Evolutionary conservation across 2,329 filamentous ascomycete genomes (phyloP).

Genomic region (Apiospora aurea): DNA sequence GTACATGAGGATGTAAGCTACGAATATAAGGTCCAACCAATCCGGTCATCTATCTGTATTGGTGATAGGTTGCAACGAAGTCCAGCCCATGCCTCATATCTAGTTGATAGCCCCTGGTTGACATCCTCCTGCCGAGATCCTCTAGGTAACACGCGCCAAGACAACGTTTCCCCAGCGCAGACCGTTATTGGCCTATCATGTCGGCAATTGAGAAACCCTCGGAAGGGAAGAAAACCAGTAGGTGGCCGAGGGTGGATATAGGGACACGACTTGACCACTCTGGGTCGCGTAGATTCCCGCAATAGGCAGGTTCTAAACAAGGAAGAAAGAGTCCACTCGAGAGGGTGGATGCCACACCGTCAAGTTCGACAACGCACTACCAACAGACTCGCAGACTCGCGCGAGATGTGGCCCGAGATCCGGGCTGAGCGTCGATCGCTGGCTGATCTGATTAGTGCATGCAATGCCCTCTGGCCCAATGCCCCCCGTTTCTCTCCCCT

Average conservation of each 20-base stretch:
- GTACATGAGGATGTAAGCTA: background rate
- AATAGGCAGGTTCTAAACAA: slow-evolving; percentile 25
- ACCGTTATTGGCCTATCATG: background rate
- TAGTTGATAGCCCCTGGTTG: background rate
- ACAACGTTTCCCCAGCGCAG: slow-evolving; percentile 4
- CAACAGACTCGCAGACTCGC: background rate
- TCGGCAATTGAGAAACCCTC: background rate
- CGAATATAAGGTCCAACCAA: slow-evolving; percentile 7
- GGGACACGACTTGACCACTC: background rate
- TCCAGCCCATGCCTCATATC: background rate
- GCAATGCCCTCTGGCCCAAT: background rate
- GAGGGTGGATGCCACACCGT: background rate
- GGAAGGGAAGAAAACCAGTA: background rate
- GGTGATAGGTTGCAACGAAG: background rate
- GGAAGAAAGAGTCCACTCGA: background rate
- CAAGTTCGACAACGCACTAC: background rate
- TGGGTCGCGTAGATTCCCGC: slow-evolving; percentile 23
- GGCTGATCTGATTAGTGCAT: no score
- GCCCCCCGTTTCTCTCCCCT: no score
- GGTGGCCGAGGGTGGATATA: background rate
- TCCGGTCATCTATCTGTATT: background rate
- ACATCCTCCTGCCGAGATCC: background rate
- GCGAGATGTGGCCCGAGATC: no score
- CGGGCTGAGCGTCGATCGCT: no score
- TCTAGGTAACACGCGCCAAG: background rate